phyloP scores from a whole-genome alignment of 768 basidiomycete species.

The Ephemerocybe angulata region DNA sequence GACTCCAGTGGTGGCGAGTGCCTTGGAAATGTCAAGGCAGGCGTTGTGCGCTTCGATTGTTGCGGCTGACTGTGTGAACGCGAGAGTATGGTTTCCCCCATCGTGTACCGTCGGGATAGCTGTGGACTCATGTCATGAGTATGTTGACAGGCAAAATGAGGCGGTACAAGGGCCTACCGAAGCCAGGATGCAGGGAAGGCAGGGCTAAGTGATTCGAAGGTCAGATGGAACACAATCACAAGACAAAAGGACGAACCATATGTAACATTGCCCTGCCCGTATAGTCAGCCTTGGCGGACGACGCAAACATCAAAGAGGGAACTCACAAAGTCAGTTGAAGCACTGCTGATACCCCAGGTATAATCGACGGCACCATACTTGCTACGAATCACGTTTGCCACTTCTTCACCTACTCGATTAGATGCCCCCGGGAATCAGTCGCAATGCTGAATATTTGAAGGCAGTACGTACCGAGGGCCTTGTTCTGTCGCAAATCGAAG shows the following conservation, averaged over 20 bases:
- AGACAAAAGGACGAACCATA: slow-evolving; percentile 49
- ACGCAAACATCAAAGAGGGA: neutral
- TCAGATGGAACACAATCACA: neutral
- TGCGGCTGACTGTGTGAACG: slow-evolving; percentile 59
- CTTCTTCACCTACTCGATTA: slow-evolving; percentile 64
- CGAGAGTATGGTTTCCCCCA: slow-evolving; percentile 77
- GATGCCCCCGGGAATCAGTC: neutral
- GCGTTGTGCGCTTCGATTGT: slow-evolving; percentile 61
- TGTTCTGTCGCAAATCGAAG: slow-evolving; percentile 66
- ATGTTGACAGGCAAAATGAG: neutral
- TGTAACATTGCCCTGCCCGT: slow-evolving; percentile 69
- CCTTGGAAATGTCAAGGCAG: slow-evolving; percentile 64
- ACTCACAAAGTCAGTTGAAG: slow-evolving; percentile 82
- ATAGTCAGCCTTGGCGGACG: neutral
- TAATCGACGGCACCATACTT: slow-evolving; percentile 63
- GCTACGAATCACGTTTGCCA: slow-evolving; percentile 55
- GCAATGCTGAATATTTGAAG: neutral
- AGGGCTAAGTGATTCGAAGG: slow-evolving; percentile 33
- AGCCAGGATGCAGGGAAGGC: slow-evolving; percentile 73
- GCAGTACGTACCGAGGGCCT: slow-evolving; percentile 49
- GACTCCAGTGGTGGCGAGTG: slow-evolving; percentile 66
- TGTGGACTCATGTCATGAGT: slow-evolving; percentile 20
- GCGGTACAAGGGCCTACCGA: slow-evolving; percentile 40
- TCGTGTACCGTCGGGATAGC: slow-evolving; percentile 71
- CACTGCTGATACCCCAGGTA: slow-evolving; percentile 62